Evolutionary conservation across 495 filamentous ascomycete genomes (phyloP), one percentile per base, ranked within the genome.

Genomic region (Podospora bellae-mahoneyi): DNA sequence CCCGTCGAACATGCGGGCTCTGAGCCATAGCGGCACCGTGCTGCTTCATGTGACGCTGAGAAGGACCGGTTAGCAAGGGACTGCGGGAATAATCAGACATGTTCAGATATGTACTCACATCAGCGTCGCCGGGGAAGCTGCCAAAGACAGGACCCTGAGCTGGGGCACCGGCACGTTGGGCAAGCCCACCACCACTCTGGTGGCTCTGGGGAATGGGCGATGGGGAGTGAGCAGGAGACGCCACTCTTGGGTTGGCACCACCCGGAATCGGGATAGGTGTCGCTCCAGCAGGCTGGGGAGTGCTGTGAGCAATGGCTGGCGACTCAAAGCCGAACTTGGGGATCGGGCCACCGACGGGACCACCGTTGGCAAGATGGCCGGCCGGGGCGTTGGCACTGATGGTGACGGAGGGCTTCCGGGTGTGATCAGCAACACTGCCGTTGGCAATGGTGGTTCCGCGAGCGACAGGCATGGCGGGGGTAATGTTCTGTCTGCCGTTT

Each of bases 181-280:
- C 92, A 58, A 92, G 92, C 78, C 90, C 85, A 72, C 93, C 92
- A 73, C 93, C 93, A 78, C 92, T 96, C 53, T 90, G 90, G 53
- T 91, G 86, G 60, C 91, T 68, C 77, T 92, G 90, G 20, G 93
- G 93, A 64, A 97, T 97, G 5, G 94, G 94, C 23, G 90, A 92
- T 3, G 94, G 94, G 16, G 94, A 97, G 30, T 86, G 85, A 66
- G 88, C 87, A 5, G 91, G 91, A 56, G 90, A 91, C 27, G 86
- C 86, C 32, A 91, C 81, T 69, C 90, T 84, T 39, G 85, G 88
- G 75, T 90, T 89, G 39, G 39, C 39, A 77, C 81, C 72, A 83
- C 75, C 75, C 0, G 90, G 88, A 65, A 90, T 87, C 23, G 91
- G 85, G 70, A 91, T 86, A 23, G 93, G 85, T 62, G 82, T 85